Conservation (phyloP, 441 rosid genomes). For the Gossypium schwendimanii region DNA sequence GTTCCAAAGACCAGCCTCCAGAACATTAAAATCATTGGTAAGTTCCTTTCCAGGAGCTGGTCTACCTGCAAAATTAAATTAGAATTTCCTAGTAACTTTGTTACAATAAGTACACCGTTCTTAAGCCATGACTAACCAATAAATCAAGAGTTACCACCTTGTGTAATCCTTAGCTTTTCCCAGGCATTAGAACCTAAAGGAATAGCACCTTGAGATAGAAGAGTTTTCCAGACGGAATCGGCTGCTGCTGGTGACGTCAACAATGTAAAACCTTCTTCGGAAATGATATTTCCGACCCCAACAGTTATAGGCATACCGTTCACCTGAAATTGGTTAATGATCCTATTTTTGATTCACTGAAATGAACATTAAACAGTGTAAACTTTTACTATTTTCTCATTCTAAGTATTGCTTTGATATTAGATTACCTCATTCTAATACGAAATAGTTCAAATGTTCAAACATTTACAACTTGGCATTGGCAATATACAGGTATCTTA, state of each 20-base stretch:
- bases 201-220: constrained; percentile 60
- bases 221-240: constrained; percentile 56
- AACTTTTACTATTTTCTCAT: background rate
- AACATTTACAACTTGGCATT: background rate
- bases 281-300: constrained; percentile 52
- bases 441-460: background rate
- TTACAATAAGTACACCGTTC: background rate
- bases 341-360: background rate
- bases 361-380: constrained; percentile 3
- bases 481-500: constrained; percentile 27
- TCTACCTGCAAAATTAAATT: constrained; percentile 50
- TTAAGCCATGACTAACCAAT: background rate
- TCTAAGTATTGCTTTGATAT: background rate
- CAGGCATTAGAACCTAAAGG: constrained; percentile 87
- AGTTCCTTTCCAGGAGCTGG: constrained; percentile 86
- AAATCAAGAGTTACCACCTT: constrained; percentile 35
- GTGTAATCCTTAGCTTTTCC: constrained; percentile 73
- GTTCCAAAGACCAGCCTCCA: constrained; percentile 88
- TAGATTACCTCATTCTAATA: background rate
- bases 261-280: constrained; percentile 63
- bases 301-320: constrained; percentile 69
- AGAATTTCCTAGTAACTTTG: constrained; percentile 7
- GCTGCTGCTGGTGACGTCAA: constrained; percentile 69
- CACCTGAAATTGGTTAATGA: constrained; percentile 33
- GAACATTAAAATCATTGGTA: constrained; percentile 64